Conservation (phyloP, 2,329 filamentous ascomycete genomes). For the Aspergillus neotritici region DNA sequence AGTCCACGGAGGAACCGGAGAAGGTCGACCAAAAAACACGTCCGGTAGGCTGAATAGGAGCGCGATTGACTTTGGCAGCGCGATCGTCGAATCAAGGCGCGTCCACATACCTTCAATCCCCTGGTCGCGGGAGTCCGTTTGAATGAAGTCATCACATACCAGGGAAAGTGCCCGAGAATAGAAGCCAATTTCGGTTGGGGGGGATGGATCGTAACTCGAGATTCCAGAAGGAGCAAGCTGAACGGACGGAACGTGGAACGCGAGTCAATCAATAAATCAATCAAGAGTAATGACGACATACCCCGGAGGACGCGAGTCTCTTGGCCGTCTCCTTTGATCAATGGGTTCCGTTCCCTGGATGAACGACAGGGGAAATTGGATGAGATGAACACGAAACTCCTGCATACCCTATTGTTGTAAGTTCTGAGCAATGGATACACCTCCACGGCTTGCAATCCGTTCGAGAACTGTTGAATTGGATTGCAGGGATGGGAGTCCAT, state of each 20-base stretch:
- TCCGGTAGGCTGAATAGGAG: slow-evolving; percentile 21
- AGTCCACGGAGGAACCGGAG: slow-evolving; percentile 1
- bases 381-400: too few relatives aligned
- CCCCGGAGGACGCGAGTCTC: slow-evolving; percentile 8
- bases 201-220: slow-evolving; percentile 9
- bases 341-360: too few relatives aligned
- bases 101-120: slow-evolving; percentile 5
- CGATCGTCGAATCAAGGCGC: slow-evolving; percentile 26
- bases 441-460: too few relatives aligned
- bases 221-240: slow-evolving; percentile 18
- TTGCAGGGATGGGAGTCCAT: slow-evolving; percentile 4
- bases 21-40: slow-evolving; percentile 11
- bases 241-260: slow-evolving; percentile 27
- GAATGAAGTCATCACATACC: neutral
- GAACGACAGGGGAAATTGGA: too few relatives aligned
- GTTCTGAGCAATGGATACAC: too few relatives aligned
- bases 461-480: neutral
- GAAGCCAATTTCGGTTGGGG: slow-evolving; percentile 10
- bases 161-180: slow-evolving; percentile 2
- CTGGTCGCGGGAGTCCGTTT: neutral
- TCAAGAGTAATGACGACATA: slow-evolving; percentile 11
- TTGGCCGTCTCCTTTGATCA: slow-evolving; percentile 3
- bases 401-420: too few relatives aligned
- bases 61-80: slow-evolving; percentile 16
- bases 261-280: slow-evolving; percentile 28